These are phyloP conservation scores for Trichoderma gracile DNA, from an alignment of 2,329 filamentous ascomycete species.

Conservation along the genomic window DNA sequence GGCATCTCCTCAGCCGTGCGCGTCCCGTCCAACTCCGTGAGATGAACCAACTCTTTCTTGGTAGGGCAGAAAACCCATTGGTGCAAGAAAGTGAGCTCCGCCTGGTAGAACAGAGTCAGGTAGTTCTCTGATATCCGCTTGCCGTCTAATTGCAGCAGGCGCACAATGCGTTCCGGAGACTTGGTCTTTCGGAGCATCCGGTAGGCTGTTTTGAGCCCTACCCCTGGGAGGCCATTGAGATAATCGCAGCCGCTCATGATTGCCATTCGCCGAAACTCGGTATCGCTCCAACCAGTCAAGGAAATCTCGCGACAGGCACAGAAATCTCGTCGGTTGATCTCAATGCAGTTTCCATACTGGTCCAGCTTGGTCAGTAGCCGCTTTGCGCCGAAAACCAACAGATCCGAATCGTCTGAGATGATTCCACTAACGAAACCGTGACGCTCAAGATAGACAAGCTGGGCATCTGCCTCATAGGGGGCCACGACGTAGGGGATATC, in stretches of 20 bases:
- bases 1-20: constrained; percentile 70
- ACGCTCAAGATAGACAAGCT: constrained; percentile 89
- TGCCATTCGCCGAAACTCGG: constrained; percentile 90
- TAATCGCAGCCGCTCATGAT: constrained; percentile 98
- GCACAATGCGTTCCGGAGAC: constrained; percentile 77
- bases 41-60: constrained; percentile 68
- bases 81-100: constrained; percentile 89
- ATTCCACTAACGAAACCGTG: constrained; percentile 84
- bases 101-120: constrained; percentile 76
- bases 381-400: constrained; percentile 92
- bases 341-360: constrained; percentile 87
- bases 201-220: constrained; percentile 93
- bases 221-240: constrained; percentile 76
- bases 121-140: constrained; percentile 84
- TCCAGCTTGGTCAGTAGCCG: constrained; percentile 91
- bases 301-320: constrained; percentile 85
- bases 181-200: constrained; percentile 88
- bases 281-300: constrained; percentile 87
- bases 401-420: constrained; percentile 92
- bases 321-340: constrained; percentile 88
- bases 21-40: constrained; percentile 66
- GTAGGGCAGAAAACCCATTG: constrained; percentile 91
- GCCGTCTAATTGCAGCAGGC: constrained; percentile 84
- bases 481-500: constrained; percentile 87
- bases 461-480: constrained; percentile 96